Evolutionary conservation across 2,329 filamentous ascomycete species (phyloP).

Genomic region (Aspergillus spinulosporus): DNA sequence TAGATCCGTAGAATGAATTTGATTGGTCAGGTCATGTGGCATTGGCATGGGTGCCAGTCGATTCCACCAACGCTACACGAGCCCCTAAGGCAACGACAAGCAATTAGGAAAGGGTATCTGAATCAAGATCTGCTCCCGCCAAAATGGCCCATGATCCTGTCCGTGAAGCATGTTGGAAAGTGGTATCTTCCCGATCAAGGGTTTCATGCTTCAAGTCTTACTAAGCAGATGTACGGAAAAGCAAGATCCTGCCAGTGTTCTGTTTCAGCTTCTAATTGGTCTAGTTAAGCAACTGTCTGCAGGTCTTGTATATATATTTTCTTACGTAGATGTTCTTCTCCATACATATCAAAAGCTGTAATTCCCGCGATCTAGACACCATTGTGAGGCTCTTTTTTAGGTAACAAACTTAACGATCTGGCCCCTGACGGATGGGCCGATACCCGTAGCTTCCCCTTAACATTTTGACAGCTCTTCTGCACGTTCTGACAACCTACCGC

Average conservation of each 20-base stretch:
- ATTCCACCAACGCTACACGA: no score
- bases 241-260: not conserved
- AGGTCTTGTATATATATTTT: not conserved
- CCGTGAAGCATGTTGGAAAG: no score
- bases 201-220: not conserved
- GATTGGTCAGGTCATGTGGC: slow-evolving; percentile 14
- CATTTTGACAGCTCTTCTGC: slow-evolving; percentile 2
- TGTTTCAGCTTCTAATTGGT: not conserved
- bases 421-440: slow-evolving; percentile 4
- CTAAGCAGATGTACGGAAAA: not conserved
- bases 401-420: not conserved
- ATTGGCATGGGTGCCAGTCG: not conserved
- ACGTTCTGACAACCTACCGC: not conserved
- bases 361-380: not conserved
- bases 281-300: not conserved
- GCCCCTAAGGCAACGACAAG: no score
- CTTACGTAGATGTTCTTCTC: not conserved
- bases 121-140: no score
- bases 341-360: no score
- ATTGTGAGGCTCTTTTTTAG: not conserved
- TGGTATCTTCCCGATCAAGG: no score
- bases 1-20: slow-evolving; percentile 16
- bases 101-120: no score
- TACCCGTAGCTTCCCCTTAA: not conserved
- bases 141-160: no score